Evolutionary conservation across 345 rosid genomes (phyloP), one percentile per base, ranked within the genome.

Genomic region (Capsella bursapastoris): DNA sequence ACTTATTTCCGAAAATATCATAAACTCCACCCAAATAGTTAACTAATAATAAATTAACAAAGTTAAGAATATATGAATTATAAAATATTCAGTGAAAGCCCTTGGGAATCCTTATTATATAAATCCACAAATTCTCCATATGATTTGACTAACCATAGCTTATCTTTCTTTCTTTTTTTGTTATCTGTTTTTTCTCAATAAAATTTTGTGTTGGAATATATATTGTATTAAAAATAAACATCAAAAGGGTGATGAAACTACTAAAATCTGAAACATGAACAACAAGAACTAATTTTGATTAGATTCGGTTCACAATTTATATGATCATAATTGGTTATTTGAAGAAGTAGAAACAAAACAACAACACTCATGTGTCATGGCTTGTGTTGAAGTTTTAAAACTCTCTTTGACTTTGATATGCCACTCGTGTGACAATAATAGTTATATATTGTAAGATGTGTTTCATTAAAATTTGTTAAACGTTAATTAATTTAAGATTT

Each of bases 1-100:
- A 73, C 28, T 64, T 12, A 73, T 58, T 67, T 40, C 49, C 45
- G 2, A 58, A 74, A 67, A 67, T 58, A 74, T 66, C 15, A 74
- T 66, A 12, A 59, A 40, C 62, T 74, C 68, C 78, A 74, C 61
- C 47, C 60, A 67, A 58, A 66, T 58, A 49, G 45, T 22, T 1
- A 22, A 22, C 25, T 22, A 22, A 22, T 22, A 65, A 66, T 15
- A 15, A 49, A 66, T 38, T 43, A 18, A 67, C 34, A 40, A 60
- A 60, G 48, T 60, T 18, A n/a, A 61, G 41, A 47, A 66, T 37
- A 45, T 7, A 57, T 40, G 41, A 28, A 44, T 66, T 37, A 2
- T 48, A 15, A 66, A 66, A n/a, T 57, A 65, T 34, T 56, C 28
- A 65, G 7, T 45, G 40, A 35, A 14, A 57, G 65, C 66, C 66